Conservation (phyloP, 2,329 filamentous ascomycete species). For the Phoma herbarum region DNA sequence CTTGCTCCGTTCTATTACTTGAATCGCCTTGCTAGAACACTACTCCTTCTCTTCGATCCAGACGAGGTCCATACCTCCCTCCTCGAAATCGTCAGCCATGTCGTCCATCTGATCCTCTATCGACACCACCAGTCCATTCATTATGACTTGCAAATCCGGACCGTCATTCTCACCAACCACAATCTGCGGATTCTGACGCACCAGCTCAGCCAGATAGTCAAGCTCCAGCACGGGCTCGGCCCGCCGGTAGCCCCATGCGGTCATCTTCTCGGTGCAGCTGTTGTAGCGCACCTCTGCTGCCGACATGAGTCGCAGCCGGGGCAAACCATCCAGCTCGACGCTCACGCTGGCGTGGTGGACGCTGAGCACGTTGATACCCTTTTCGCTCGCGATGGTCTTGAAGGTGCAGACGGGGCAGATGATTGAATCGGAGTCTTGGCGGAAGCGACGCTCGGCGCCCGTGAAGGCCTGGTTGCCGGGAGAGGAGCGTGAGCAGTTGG, state of each 20-base stretch:
- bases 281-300: not conserved
- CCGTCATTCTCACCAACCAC: not conserved
- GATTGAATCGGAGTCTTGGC: not conserved
- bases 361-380: not conserved
- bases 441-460: not conserved
- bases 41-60: not conserved
- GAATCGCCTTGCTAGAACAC: too few relatives aligned
- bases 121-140: not conserved
- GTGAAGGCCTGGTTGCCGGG: not conserved
- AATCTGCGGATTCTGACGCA: not conserved
- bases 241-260: not conserved
- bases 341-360: not conserved
- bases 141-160: not conserved
- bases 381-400: not conserved
- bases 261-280: not conserved
- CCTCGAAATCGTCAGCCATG: not conserved
- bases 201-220: not conserved
- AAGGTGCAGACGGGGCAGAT: not conserved
- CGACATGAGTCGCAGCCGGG: not conserved
- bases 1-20: too few relatives aligned
- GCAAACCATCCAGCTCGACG: not conserved
- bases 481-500: not conserved
- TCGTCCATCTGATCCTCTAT: not conserved
- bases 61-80: not conserved
- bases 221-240: not conserved